These are phyloP conservation scores for Aspergillus amoenus DNA, from an alignment of 2,329 filamentous ascomycete species.

Conservation along the genomic window DNA sequence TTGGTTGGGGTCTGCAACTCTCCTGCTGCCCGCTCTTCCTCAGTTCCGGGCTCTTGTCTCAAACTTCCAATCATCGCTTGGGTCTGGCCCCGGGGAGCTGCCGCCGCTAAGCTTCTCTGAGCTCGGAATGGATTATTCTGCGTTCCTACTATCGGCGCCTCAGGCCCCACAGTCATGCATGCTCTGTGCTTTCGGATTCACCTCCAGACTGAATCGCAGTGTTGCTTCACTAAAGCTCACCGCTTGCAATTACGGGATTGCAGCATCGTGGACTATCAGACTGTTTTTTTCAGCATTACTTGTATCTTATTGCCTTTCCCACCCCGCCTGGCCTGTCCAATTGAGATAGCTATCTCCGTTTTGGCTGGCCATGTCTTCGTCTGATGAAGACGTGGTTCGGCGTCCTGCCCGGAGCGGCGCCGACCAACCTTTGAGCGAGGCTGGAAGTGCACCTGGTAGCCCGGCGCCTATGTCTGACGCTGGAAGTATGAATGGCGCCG, in stretches of 20 bases:
- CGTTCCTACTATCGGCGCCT: conserved; percentile 12
- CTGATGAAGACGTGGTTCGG: conserved; percentile 39
- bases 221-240: neutral
- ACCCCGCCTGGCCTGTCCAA: neutral
- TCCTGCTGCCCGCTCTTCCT: neutral
- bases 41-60: neutral
- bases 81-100: conserved; percentile 23
- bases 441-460: conserved; percentile 25
- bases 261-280: neutral
- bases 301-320: neutral
- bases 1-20: conserved; percentile 2
- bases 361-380: conserved; percentile 33
- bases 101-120: conserved; percentile 23
- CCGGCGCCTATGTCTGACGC: conserved; percentile 26
- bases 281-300: neutral
- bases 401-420: conserved; percentile 32
- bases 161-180: neutral
- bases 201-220: neutral
- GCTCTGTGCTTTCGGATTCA: neutral
- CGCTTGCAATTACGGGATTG: neutral
- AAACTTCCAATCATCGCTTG: conserved; percentile 9
- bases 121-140: conserved; percentile 26
- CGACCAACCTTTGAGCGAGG: conserved; percentile 22
- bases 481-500: conserved; percentile 35
- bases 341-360: neutral